Percentiles rank a stretch among this genome's conserved stretches.
These are phyloP conservation scores for Allomyces arbusculus DNA, from an alignment of 192 early-diverging fungal species.

Conservation along the genomic window DNA sequence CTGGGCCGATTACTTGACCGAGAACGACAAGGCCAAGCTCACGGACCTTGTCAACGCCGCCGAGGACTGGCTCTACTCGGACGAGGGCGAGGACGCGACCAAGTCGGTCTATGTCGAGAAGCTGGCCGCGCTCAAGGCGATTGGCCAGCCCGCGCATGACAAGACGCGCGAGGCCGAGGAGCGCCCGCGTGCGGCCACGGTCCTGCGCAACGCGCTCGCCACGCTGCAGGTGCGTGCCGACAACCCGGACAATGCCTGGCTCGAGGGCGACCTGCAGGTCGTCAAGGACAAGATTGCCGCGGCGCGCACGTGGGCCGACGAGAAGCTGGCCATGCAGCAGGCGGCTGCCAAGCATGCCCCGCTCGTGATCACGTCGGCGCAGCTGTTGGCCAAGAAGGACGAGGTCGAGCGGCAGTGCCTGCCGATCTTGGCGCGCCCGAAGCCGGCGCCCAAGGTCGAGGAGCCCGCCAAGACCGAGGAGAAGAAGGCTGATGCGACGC, in stretches of 20 bases:
- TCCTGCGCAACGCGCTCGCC: slow-evolving; percentile 41
- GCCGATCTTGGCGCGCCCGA: slow-evolving; percentile 74
- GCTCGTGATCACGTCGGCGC: slow-evolving; percentile 42
- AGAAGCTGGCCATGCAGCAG: slow-evolving; percentile 50
- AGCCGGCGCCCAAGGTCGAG: slow-evolving; percentile 53
- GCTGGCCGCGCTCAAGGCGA: slow-evolving; percentile 53
- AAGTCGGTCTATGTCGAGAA: slow-evolving; percentile 76
- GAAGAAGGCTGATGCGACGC: no score
- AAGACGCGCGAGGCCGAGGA: slow-evolving; percentile 68
- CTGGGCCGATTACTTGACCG: slow-evolving; percentile 54
- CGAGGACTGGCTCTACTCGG: slow-evolving; percentile 92
- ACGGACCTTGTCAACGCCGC: slow-evolving; percentile 43
- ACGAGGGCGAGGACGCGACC: slow-evolving; percentile 79
- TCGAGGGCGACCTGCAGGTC: slow-evolving; percentile 67
- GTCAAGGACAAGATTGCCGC: slow-evolving; percentile 51
- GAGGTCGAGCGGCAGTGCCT: slow-evolving; percentile 43
- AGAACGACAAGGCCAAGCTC: slow-evolving; percentile 47
- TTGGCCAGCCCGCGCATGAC: slow-evolving; percentile 59
- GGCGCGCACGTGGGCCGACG: slow-evolving; percentile 75
- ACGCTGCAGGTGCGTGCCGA: slow-evolving; percentile 33
- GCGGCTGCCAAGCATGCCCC: slow-evolving; percentile 51
- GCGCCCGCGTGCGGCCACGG: slow-evolving; percentile 57
- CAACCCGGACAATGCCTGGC: slow-evolving; percentile 75
- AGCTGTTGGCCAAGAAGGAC: slow-evolving; percentile 59
- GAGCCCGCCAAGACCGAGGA: slow-evolving; percentile 16